Conservation (phyloP, 2,329 filamentous ascomycete species). For the Onygenales sp. region DNA sequence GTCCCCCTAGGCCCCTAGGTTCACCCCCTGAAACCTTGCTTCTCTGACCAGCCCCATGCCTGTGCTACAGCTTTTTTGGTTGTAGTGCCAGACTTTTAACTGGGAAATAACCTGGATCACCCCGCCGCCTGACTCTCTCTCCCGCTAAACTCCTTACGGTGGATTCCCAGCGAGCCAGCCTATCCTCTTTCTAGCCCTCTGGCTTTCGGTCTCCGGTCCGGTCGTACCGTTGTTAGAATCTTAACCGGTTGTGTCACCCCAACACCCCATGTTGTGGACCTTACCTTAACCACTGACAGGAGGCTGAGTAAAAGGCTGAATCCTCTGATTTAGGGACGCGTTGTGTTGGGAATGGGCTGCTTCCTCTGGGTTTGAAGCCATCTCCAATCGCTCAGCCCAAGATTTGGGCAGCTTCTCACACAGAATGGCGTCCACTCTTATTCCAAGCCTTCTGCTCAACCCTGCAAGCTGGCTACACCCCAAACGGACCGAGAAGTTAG, state of each 20-base stretch:
- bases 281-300: background rate
- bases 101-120: background rate
- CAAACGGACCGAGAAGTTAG: background rate
- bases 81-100: background rate
- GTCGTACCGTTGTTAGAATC: constrained; percentile 1
- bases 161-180: background rate
- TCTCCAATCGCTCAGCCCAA: no score
- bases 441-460: background rate
- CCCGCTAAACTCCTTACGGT: background rate
- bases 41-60: background rate
- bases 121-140: background rate
- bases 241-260: background rate
- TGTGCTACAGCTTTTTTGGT: background rate
- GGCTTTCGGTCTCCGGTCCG: background rate
- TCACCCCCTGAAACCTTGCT: background rate
- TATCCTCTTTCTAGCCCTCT: background rate
- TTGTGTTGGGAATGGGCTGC: no score
- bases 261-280: background rate
- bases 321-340: no score
- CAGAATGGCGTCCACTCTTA: background rate
- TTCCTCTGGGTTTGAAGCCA: no score
- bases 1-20: background rate
- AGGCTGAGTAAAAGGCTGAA: background rate
- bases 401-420: background rate
- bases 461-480: background rate